phyloP scores from a whole-genome alignment of 1,284 basidiomycete species.

The Hemileia vastatrix region DNA sequence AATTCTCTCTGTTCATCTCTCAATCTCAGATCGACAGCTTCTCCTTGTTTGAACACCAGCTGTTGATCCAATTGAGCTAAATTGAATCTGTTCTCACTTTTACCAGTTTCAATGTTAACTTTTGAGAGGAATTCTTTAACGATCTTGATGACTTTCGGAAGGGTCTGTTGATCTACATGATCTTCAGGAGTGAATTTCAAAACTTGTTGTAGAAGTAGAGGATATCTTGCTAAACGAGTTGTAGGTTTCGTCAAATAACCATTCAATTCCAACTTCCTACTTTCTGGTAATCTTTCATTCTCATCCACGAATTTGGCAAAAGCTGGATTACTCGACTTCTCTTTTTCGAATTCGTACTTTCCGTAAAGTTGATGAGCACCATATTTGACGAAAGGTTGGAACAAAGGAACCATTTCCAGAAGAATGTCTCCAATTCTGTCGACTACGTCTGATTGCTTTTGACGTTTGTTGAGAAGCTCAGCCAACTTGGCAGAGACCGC shows the following conservation, averaged over 20 bases:
- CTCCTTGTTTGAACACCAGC: slow-evolving; percentile 42
- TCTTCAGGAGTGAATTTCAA: slow-evolving; percentile 39
- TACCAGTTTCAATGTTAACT: slow-evolving; percentile 41
- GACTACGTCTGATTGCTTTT: slow-evolving; percentile 39
- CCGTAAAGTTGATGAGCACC: slow-evolving; percentile 42
- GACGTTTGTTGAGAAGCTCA: slow-evolving; percentile 39
- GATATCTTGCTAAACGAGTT: slow-evolving; percentile 41
- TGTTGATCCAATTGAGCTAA: slow-evolving; percentile 40
- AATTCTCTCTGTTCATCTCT: slow-evolving; percentile 79
- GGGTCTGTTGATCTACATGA: slow-evolving; percentile 37
- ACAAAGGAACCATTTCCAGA: slow-evolving; percentile 38
- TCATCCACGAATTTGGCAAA: slow-evolving; percentile 46
- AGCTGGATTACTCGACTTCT: slow-evolving; percentile 36
- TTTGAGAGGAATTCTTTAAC: slow-evolving; percentile 38
- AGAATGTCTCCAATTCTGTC: slow-evolving; percentile 41
- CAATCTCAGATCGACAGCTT: slow-evolving; percentile 59
- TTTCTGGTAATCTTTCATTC: slow-evolving; percentile 85
- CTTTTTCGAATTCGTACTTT: slow-evolving; percentile 41
- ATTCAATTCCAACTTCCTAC: slow-evolving; percentile 90
- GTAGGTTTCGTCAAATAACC: slow-evolving; percentile 71
- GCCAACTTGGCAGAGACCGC: slow-evolving; percentile 38
- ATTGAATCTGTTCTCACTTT: slow-evolving; percentile 42
- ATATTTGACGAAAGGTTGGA: slow-evolving; percentile 41
- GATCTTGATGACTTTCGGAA: slow-evolving; percentile 40
- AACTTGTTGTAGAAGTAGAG: slow-evolving; percentile 38